A percentile compares a stretch with the other conserved stretches of the same genome.
Evolutionary conservation across 2,329 filamentous ascomycete genomes (phyloP).

Genomic region (Didymella exigua): DNA sequence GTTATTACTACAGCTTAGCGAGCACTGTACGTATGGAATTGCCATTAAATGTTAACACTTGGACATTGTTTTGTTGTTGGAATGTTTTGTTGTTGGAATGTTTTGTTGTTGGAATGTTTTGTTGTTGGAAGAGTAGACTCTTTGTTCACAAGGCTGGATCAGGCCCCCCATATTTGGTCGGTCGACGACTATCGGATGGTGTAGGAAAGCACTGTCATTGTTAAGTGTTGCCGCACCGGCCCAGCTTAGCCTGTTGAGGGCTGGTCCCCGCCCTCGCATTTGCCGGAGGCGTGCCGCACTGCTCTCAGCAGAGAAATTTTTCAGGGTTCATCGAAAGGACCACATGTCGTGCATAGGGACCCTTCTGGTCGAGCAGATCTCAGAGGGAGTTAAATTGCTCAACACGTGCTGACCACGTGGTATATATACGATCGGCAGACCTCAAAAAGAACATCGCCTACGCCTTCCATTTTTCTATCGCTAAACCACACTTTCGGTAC

Average conservation of each 20-base stretch:
- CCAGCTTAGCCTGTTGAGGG: neutral
- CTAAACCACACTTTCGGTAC: neutral
- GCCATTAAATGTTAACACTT: too few relatives aligned
- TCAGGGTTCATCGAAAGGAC: constrained; percentile 9
- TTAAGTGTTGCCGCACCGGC: neutral
- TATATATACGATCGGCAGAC: constrained; percentile 8
- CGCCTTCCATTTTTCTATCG: neutral
- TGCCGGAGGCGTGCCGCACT: neutral
- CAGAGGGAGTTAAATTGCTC: neutral
- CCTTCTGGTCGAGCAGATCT: constrained; percentile 11
- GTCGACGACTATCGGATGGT: too few relatives aligned
- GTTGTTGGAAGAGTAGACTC: too few relatives aligned
- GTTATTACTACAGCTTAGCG: too few relatives aligned
- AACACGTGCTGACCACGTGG: constrained; percentile 14
- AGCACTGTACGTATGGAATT: too few relatives aligned
- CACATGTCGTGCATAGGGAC: constrained; percentile 2
- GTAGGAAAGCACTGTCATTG: neutral
- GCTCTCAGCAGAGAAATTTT: constrained; percentile 10
- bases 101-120: too few relatives aligned
- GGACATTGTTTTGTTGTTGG: too few relatives aligned
- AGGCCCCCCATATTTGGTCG: too few relatives aligned
- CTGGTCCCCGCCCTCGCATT: neutral
- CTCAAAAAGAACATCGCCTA: constrained; percentile 1
- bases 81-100: too few relatives aligned
- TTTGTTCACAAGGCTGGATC: too few relatives aligned